A percentile compares a stretch with the other conserved stretches of the same genome.
These are phyloP conservation scores for Calonectria henricotiae DNA, from an alignment of 2,329 filamentous ascomycete genomes.

Conservation along the genomic window DNA sequence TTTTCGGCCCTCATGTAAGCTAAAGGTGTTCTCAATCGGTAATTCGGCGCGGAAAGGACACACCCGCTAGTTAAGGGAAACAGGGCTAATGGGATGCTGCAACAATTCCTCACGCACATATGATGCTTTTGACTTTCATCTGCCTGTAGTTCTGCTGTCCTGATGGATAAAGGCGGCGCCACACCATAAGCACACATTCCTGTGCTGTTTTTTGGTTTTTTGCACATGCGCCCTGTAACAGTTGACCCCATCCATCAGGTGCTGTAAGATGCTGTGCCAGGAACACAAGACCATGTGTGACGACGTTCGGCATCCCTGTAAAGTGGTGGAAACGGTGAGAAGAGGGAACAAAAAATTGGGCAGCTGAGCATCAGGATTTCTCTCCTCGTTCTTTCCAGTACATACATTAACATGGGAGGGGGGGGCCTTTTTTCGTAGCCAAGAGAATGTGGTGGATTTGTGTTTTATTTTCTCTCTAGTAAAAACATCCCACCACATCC, in stretches of 20 bases:
- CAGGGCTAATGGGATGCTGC: constrained; percentile 24
- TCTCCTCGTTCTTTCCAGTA: background rate
- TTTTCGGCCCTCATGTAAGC: background rate
- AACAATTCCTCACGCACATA: constrained; percentile 21
- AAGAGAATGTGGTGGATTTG: background rate
- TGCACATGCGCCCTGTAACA: constrained; percentile 23
- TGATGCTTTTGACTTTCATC: constrained; percentile 11
- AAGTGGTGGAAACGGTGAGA: background rate
- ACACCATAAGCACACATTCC: constrained; percentile 24
- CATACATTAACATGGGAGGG: background rate
- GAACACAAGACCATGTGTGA: constrained; percentile 6
- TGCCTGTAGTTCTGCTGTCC: constrained; percentile 12
- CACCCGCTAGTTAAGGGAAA: background rate
- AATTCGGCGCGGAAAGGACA: constrained; percentile 30
- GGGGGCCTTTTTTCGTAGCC: background rate
- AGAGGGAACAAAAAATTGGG: constrained; percentile 7
- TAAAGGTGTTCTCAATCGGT: constrained; percentile 18
- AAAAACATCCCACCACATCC: constrained; percentile 20
- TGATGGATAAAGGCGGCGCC: constrained; percentile 20
- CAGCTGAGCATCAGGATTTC: constrained; percentile 19
- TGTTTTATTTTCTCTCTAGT: constrained; percentile 9
- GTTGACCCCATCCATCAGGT: constrained; percentile 13
- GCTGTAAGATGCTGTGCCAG: constrained; percentile 7
- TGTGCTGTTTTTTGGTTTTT: background rate
- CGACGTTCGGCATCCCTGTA: background rate